Percentiles rank a stretch among this genome's conserved stretches.
These are phyloP conservation scores for Dioszegia aurantiaca DNA, from an alignment of 768 basidiomycete genomes.

Conservation along the genomic window DNA sequence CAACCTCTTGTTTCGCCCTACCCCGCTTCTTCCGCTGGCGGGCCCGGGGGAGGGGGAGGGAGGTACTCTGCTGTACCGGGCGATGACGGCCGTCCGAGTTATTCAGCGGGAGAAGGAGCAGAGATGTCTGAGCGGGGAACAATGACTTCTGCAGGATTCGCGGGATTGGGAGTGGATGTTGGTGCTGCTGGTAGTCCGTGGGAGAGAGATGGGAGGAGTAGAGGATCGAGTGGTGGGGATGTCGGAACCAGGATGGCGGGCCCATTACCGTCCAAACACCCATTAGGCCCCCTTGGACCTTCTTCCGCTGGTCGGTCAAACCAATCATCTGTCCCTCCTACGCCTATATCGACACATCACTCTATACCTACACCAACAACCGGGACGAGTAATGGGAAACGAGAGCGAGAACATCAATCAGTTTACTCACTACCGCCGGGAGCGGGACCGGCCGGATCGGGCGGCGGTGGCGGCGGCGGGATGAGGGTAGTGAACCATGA, in stretches of 20 bases:
- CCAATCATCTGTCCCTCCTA: background rate
- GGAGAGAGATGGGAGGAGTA: background rate
- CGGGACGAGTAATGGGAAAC: no score
- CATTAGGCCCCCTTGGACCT: background rate
- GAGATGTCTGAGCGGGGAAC: background rate
- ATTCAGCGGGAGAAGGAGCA: background rate
- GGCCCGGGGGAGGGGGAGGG: background rate
- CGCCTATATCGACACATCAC: no score
- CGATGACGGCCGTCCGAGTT: background rate
- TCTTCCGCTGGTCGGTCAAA: constrained; percentile 11
- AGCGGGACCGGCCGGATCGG: background rate
- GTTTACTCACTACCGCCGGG: background rate
- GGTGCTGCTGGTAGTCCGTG: no score
- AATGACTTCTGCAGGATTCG: constrained; percentile 21
- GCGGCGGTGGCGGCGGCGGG: constrained; percentile 1
- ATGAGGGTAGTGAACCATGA: constrained; percentile 33
- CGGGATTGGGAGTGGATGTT: constrained; percentile 18
- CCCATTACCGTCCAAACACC: constrained; percentile 28
- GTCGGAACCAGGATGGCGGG: constrained; percentile 22
- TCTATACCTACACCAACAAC: no score
- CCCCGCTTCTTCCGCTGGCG: background rate
- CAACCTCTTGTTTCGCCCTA: constrained; percentile 8
- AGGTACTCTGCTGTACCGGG: constrained; percentile 9
- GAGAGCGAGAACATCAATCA: background rate
- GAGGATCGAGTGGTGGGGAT: background rate